phyloP scores from a whole-genome alignment of 164 flowering plant genomes.

The Kalanchoe fedtschenkoi region DNA sequence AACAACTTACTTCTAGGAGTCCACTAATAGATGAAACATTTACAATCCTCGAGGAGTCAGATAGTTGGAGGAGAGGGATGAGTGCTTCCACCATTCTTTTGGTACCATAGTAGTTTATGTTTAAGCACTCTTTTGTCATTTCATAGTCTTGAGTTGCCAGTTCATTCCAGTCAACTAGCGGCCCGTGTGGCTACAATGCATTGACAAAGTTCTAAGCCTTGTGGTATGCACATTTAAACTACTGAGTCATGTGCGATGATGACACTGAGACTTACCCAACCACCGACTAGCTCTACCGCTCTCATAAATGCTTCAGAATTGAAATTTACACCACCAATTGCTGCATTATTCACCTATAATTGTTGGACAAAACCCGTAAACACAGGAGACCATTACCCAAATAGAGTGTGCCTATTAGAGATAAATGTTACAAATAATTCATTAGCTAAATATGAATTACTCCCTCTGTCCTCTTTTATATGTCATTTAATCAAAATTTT shows the following conservation, averaged over 20 bases:
- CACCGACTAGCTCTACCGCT: not conserved
- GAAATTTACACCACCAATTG: constrained; percentile 12
- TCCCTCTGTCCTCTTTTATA: too few relatives aligned
- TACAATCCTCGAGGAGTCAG: constrained; percentile 14
- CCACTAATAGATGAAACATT: constrained; percentile 16
- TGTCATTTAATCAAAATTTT: too few relatives aligned
- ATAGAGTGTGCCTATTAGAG: too few relatives aligned
- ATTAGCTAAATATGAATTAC: too few relatives aligned
- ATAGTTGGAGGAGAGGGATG: constrained; percentile 20
- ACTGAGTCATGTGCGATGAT: too few relatives aligned
- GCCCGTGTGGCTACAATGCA: not conserved
- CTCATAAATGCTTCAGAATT: constrained; percentile 7
- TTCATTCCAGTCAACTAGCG: constrained; percentile 1
- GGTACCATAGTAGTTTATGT: constrained; percentile 30
- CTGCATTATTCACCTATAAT: constrained; percentile 39
- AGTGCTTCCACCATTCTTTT: constrained; percentile 21
- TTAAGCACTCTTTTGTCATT: constrained; percentile 17
- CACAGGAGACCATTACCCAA: too few relatives aligned
- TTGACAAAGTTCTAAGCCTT: not conserved
- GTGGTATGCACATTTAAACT: too few relatives aligned
- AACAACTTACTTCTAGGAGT: constrained; percentile 12
- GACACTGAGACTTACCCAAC: not conserved
- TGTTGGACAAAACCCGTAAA: too few relatives aligned
- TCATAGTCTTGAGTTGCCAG: constrained; percentile 12
- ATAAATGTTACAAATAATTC: too few relatives aligned